Evolutionary conservation across 2,329 filamentous ascomycete genomes (phyloP), one percentile per base, ranked within the genome.

Genomic region (Colletotrichum salicis): DNA sequence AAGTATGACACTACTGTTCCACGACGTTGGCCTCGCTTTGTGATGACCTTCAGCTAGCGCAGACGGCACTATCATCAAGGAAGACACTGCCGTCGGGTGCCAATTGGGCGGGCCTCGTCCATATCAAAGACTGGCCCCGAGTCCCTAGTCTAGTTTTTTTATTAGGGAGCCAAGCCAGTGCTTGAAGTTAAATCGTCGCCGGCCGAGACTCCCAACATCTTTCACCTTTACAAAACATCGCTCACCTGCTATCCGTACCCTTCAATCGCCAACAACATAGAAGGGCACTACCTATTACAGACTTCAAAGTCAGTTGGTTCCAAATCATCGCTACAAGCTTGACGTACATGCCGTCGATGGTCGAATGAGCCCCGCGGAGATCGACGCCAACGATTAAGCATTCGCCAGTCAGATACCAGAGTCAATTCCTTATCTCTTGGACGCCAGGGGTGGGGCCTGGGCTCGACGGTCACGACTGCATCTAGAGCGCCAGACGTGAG

Each of bases 401-500:
- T 35, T 51, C 56, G n/a, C 60, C 70, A 71, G 60, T 66, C 56
- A 72, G 51, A 56, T 66, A 58, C 58, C 57, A 72, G 67, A 61
- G 57, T 62, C 55, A 37, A 55, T 27, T 35, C 24, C 70, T 72
- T 72, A 72, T 72, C 70, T 72, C 70, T 71, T 67, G 70, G 61
- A 66, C 59, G 70, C 67, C 61, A 72, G 70, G 67, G 70, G 70
- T 72, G 70, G 67, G 62, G 51, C 70, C 67, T 71, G 35, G 67
- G 5, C 67, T 66, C 52, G 37, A 52, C 70, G 56, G 27, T 72
- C 37, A 67, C 70, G 41, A 67, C 61, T 19, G 62, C 70, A 71
- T 63, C 24, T 72, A 12, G 67, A 71, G 56, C 70, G 70, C 67
- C 70, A n/a, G 58, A 31, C 51, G 13, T 31, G 56, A 72, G 35